phyloP scores from a whole-genome alignment of 768 basidiomycete species.

The Tricholoma sp. region DNA sequence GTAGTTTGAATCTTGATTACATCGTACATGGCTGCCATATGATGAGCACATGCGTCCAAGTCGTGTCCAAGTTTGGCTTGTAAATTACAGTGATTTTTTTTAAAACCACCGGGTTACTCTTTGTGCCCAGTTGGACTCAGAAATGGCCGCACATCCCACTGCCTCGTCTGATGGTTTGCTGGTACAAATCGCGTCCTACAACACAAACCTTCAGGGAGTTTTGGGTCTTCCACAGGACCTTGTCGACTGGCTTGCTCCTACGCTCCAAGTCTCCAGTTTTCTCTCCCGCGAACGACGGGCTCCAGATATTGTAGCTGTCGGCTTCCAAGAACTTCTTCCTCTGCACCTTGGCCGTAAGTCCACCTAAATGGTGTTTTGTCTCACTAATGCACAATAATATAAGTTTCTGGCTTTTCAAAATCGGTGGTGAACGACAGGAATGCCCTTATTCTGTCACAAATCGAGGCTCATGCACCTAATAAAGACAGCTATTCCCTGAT shows the following conservation, averaged over 20 bases:
- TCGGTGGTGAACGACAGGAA: slow-evolving; percentile 65
- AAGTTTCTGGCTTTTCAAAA: slow-evolving; percentile 77
- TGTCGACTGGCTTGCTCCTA: slow-evolving; percentile 88
- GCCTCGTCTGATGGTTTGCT: slow-evolving; percentile 34
- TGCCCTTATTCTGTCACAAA: slow-evolving; percentile 67
- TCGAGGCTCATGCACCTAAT: slow-evolving; percentile 65
- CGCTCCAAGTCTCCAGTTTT: slow-evolving; percentile 69
- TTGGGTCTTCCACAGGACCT: slow-evolving; percentile 76
- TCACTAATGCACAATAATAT: slow-evolving; percentile 3
- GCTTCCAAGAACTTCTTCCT: slow-evolving; percentile 91
- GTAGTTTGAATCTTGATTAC: neutral
- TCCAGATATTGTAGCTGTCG: slow-evolving; percentile 86
- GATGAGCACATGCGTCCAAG: neutral
- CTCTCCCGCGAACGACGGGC: slow-evolving; percentile 58
- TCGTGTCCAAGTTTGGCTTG: neutral
- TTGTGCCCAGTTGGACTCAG: no score
- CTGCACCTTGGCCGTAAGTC: slow-evolving; percentile 80
- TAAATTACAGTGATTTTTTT: neutral
- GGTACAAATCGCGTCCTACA: slow-evolving; percentile 85
- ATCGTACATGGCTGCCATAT: neutral
- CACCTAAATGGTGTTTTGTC: neutral
- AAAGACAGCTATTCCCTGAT: slow-evolving; percentile 76
- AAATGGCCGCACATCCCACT: neutral
- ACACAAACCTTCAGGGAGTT: slow-evolving; percentile 83
- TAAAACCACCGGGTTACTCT: neutral